These are phyloP conservation scores for Taiozyma sp. DNA, from an alignment of 1,139 yeast species.

Conservation along the genomic window DNA sequence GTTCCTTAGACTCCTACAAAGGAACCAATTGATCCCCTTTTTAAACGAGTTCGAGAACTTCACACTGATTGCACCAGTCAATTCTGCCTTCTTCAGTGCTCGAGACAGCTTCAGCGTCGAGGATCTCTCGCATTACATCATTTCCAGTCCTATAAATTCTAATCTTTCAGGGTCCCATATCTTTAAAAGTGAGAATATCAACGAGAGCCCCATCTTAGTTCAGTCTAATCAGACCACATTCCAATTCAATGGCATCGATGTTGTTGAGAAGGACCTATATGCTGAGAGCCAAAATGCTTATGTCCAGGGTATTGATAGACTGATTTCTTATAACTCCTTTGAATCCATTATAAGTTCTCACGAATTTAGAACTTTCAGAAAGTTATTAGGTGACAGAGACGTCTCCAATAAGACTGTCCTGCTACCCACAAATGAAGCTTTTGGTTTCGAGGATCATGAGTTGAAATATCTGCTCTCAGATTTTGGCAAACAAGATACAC, in stretches of 20 bases:
- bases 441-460: conserved; percentile 40
- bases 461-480: conserved; percentile 36
- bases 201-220: not conserved
- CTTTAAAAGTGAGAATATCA: conserved; percentile 7
- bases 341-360: not conserved
- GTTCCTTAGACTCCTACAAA: conserved; percentile 61
- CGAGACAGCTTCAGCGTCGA: not conserved
- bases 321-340: conserved; percentile 18
- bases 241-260: conserved; percentile 42
- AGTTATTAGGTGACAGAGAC: conserved; percentile 1
- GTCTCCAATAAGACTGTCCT: conserved; percentile 28
- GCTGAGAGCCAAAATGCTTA: conserved; percentile 69
- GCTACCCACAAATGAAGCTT: conserved; percentile 39
- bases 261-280: conserved; percentile 57
- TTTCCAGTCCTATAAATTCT: conserved; percentile 24
- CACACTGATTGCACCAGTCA: conserved; percentile 81
- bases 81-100: conserved; percentile 59
- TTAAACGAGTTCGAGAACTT: conserved; percentile 61
- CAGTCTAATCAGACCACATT: conserved; percentile 12
- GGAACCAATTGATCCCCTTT: conserved; percentile 59
- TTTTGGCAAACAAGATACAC: conserved; percentile 33
- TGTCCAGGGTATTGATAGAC: conserved; percentile 62
- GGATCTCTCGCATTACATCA: conserved; percentile 24
- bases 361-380: conserved; percentile 2
- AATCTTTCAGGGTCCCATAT: conserved; percentile 26